Evolutionary conservation across 495 filamentous ascomycete species (phyloP).

Genomic region (Talaromyces adpressus): DNA sequence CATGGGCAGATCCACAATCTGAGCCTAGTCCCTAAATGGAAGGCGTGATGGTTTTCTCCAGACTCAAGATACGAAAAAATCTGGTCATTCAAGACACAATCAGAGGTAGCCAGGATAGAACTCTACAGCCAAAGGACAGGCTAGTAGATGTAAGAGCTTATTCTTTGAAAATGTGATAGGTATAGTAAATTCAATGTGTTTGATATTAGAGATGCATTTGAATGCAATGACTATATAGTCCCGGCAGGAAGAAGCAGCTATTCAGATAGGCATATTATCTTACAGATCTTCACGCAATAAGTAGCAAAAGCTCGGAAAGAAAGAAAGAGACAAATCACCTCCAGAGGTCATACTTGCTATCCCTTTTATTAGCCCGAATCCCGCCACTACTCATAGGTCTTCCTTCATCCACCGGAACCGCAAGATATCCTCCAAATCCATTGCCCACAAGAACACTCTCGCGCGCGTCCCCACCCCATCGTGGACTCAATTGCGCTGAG

Average conservation of each 20-base stretch:
- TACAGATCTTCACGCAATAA: neutral
- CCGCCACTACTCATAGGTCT: slow-evolving; percentile 32
- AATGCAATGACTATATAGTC: neutral
- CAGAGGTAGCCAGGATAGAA: neutral
- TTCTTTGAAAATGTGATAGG: neutral
- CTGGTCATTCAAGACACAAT: neutral
- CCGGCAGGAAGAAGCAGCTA: neutral
- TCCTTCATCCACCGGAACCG: slow-evolving; percentile 57
- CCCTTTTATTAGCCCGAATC: slow-evolving; percentile 16
- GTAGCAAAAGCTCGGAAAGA: neutral
- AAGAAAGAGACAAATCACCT: slow-evolving; percentile 16
- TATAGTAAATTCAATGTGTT: too few relatives aligned
- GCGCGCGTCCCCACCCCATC: slow-evolving; percentile 55
- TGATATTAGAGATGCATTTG: neutral
- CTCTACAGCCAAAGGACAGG: too few relatives aligned
- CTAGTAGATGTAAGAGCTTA: too few relatives aligned
- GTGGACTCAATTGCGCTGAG: slow-evolving; percentile 44
- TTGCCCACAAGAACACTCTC: slow-evolving; percentile 63
- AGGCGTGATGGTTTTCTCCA: neutral
- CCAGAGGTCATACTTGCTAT: slow-evolving; percentile 38
- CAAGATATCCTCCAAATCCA: slow-evolving; percentile 73
- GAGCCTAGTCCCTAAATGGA: neutral
- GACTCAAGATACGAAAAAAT: too few relatives aligned
- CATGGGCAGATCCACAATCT: neutral
- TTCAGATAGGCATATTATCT: neutral